Conservation (phyloP, 2,329 filamentous ascomycete species). For the Fusarium luffae region DNA sequence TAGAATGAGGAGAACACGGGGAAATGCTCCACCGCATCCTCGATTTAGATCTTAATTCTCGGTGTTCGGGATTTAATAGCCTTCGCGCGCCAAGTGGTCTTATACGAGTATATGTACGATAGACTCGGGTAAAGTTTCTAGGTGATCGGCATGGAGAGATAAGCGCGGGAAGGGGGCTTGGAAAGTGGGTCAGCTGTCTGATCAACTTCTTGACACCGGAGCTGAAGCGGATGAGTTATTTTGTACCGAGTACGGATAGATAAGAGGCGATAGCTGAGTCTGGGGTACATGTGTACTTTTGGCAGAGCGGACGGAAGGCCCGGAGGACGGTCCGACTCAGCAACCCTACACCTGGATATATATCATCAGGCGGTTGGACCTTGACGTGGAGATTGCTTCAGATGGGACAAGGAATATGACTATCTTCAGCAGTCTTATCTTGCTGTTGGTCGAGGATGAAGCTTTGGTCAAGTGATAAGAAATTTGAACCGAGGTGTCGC, state of each 20-base stretch:
- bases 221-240: background rate
- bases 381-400: background rate
- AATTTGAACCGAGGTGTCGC: background rate
- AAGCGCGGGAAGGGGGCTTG: background rate
- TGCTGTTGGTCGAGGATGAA: background rate
- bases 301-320: background rate
- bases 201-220: background rate
- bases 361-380: background rate
- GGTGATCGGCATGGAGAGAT: background rate
- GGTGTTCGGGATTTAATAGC: background rate
- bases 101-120: background rate
- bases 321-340: background rate
- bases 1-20: background rate
- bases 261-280: background rate
- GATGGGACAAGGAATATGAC: background rate
- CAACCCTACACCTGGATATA: background rate
- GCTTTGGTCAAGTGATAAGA: background rate
- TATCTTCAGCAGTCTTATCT: background rate
- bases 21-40: background rate
- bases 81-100: background rate
- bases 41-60: background rate
- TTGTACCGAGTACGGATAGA: background rate
- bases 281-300: background rate
- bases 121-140: conserved; percentile 3
- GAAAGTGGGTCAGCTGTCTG: background rate